Evolutionary conservation across 1,284 basidiomycete genomes (phyloP).

Genomic region (Melampsora americana): DNA sequence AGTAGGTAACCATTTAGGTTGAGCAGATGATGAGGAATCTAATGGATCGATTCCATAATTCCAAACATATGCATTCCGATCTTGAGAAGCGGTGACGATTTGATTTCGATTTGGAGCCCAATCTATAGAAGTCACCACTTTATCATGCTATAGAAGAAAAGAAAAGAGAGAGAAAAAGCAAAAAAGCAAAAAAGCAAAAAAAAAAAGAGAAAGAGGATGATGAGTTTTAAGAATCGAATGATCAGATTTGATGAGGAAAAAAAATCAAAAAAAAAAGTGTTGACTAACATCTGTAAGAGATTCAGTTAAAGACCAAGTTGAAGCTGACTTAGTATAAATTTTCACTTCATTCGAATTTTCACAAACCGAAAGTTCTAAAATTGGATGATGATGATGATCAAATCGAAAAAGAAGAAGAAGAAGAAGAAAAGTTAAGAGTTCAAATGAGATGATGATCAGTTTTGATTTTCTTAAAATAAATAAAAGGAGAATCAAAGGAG

Average conservation of each 20-base stretch:
- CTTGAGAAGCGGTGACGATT: slow-evolving; percentile 96
- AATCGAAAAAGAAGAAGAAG: no score
- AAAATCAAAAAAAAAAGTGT: slow-evolving; percentile 13
- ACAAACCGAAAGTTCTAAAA: slow-evolving; percentile 51
- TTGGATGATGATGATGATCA: slow-evolving; percentile 1
- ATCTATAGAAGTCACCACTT: slow-evolving; percentile 94
- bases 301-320: slow-evolving; percentile 68
- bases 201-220: slow-evolving; percentile 6
- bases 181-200: slow-evolving; percentile 16
- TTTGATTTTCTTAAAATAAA: not conserved
- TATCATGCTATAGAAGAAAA: no score
- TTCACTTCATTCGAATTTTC: slow-evolving; percentile 53
- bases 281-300: slow-evolving; percentile 75
- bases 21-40: slow-evolving; percentile 63
- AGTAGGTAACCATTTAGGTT: slow-evolving; percentile 86
- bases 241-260: not conserved
- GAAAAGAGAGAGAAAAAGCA: no score
- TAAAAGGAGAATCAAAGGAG: not conserved
- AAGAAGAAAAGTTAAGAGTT: not conserved
- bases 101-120: slow-evolving; percentile 96
- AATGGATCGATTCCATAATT: slow-evolving; percentile 66
- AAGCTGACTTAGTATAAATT: slow-evolving; percentile 48
- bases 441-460: not conserved
- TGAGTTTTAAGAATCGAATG: not conserved
- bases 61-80: slow-evolving; percentile 99